Base-by-base conservation (phyloP, 2,329 filamentous ascomycete genomes). In the Colletotrichum sansevieriae region DNA sequence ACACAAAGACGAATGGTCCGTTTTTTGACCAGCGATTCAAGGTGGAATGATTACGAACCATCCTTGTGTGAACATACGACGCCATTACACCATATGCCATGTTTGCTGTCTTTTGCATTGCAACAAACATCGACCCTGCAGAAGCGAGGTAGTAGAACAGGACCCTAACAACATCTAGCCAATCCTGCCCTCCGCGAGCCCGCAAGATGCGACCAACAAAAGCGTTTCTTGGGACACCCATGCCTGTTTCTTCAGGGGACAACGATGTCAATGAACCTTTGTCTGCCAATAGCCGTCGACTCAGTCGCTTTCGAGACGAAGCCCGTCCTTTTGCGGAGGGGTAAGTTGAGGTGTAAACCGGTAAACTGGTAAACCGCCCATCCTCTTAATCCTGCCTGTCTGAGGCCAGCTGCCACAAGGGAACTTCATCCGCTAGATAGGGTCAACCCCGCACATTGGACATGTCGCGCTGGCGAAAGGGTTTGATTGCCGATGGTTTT, bases 361-460 rank as follows among this genome's bases (percentile, higher is more conserved):
- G 18, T 18, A 18, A 18, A 18, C 18, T 2, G 18, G 18, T 18
- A 18, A 18, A 18, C 18, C 18, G 18, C 18, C 18, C 18, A 5
- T 18, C 49, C 12, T 22, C 22, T 3, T 4, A 22, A 15, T 18
- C 37, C 33, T 9, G 11, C 44, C 52, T 61, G 46, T 22, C 33
- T 15, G 37, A 13, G 18, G 29, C 47, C 49, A 15, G 20, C 33
- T 25, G 41, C 22, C 39, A 65, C 20, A 18, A 33, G 15, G 15
- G 20, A 22, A 18, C 15, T 56, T 43, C n/a, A 37, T 22, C 43
- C 25, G 35, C 20, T 33, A 13, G 49, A 56, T 47, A 18, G 51
- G 57, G 51, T 41, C 58, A 29, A 47, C 65, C 65, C 65, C 52
- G 58, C 64, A 68, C 65, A 22, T 10, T 44, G 33, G 18, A 11